Percentiles rank a stretch among this genome's conserved stretches.
phyloP scores from a whole-genome alignment of 345 rosid species.

The Euphorbia peplus region DNA sequence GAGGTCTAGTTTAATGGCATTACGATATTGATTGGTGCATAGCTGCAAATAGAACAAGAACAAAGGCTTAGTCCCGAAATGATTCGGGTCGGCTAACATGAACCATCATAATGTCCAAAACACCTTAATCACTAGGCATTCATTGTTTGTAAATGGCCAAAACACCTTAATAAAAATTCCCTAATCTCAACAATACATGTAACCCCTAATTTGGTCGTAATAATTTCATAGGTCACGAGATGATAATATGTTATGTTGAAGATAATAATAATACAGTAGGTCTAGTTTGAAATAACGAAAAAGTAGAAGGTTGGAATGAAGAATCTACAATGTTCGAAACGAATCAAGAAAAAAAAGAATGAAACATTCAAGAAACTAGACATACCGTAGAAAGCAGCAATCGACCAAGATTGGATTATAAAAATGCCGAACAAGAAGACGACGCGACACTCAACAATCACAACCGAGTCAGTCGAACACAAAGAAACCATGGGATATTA shows the following conservation, averaged over 20 bases:
- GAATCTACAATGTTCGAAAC: background rate
- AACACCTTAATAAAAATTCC: too few relatives aligned
- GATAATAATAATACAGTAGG: too few relatives aligned
- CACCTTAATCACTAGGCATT: too few relatives aligned
- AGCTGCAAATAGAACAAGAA: background rate
- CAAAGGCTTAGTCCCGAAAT: too few relatives aligned
- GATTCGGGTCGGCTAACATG: too few relatives aligned
- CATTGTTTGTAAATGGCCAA: too few relatives aligned
- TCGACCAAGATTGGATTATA: background rate
- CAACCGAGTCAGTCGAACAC: slow-evolving; percentile 9
- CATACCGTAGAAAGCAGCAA: background rate
- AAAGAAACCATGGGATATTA: background rate
- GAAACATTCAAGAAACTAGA: background rate
- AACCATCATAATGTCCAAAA: too few relatives aligned
- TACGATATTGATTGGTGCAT: background rate
- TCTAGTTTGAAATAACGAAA: background rate
- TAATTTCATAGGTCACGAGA: too few relatives aligned
- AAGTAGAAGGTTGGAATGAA: background rate
- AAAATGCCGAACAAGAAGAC: background rate
- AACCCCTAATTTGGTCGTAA: too few relatives aligned
- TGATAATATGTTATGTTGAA: too few relatives aligned
- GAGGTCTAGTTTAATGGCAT: background rate
- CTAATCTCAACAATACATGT: too few relatives aligned
- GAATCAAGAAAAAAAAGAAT: background rate
- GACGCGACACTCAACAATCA: background rate